phyloP scores from a whole-genome alignment of 2,329 filamentous ascomycete species.

The Sarocladiaceae sp. region DNA sequence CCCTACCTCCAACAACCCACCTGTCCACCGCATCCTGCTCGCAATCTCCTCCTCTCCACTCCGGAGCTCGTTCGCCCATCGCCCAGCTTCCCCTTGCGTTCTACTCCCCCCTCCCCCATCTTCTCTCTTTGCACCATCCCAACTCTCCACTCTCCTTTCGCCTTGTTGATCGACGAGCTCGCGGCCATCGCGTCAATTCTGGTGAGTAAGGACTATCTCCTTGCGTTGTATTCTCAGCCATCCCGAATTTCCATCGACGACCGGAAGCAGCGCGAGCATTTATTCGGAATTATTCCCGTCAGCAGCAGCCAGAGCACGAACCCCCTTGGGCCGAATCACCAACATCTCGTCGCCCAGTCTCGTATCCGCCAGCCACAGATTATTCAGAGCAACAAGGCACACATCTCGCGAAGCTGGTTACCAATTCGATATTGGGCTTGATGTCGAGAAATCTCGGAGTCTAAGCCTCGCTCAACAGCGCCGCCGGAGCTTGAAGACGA shows the following conservation, averaged over 20 bases:
- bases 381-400: too few relatives aligned
- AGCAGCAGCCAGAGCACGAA: not conserved
- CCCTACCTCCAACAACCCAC: too few relatives aligned
- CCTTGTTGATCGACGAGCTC: conserved; percentile 6
- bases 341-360: not conserved
- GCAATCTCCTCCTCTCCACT: conserved; percentile 8
- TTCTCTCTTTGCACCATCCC: conserved; percentile 4
- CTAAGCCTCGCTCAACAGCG: too few relatives aligned
- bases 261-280: not conserved
- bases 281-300: not conserved
- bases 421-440: too few relatives aligned
- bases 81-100: conserved; percentile 10
- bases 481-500: too few relatives aligned
- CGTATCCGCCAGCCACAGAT: not conserved
- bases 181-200: conserved; percentile 1
- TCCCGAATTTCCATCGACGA: not conserved
- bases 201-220: not conserved
- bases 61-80: conserved; percentile 10
- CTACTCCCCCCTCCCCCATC: conserved; percentile 9
- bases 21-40: too few relatives aligned
- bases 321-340: not conserved
- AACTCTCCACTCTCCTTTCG: conserved; percentile 8
- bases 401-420: too few relatives aligned
- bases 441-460: too few relatives aligned
- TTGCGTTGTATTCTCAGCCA: not conserved